Conservation (phyloP, 345 rosid genomes). For the Turritis glabra region DNA sequence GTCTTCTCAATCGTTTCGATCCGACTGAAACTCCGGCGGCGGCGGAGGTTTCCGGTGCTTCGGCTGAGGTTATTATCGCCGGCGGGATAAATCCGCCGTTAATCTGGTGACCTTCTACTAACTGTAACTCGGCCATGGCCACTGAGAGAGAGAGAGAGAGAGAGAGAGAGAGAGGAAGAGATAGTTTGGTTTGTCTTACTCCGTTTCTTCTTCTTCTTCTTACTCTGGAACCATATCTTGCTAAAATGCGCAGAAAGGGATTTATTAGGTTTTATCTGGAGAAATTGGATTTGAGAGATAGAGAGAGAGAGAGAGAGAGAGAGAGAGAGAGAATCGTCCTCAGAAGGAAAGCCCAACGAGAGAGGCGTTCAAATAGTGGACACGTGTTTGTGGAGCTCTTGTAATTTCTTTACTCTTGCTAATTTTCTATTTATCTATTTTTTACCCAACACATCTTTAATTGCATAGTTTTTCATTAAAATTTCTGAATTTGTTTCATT, state of each 20-base stretch:
- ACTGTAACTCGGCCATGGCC: slow-evolving; percentile 61
- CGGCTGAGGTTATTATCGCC: slow-evolving; percentile 39
- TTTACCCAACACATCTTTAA: too few relatives aligned
- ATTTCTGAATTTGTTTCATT: too few relatives aligned
- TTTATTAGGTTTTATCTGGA: slow-evolving; percentile 28
- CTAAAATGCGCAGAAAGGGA: slow-evolving; percentile 19
- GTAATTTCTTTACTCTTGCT: background rate
- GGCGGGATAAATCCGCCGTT: slow-evolving; percentile 50
- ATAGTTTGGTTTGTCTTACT: background rate
- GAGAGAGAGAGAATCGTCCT: slow-evolving; percentile 13
- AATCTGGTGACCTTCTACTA: slow-evolving; percentile 45
- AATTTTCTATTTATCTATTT: background rate
- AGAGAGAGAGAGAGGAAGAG: background rate
- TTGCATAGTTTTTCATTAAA: too few relatives aligned
- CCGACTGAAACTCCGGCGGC: slow-evolving; percentile 50
- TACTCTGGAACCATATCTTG: slow-evolving; percentile 13
- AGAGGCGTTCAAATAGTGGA: background rate
- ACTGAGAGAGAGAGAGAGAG: background rate
- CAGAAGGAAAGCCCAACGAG: background rate
- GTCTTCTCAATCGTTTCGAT: slow-evolving; percentile 77
- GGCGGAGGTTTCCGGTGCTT: slow-evolving; percentile 39
- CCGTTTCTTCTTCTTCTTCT: background rate
- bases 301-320: too few relatives aligned
- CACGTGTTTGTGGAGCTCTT: slow-evolving; percentile 24
- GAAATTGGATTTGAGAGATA: background rate